These are phyloP conservation scores for Purpureocillium lavendulum DNA, from an alignment of 2,329 filamentous ascomycete species.

Conservation along the genomic window DNA sequence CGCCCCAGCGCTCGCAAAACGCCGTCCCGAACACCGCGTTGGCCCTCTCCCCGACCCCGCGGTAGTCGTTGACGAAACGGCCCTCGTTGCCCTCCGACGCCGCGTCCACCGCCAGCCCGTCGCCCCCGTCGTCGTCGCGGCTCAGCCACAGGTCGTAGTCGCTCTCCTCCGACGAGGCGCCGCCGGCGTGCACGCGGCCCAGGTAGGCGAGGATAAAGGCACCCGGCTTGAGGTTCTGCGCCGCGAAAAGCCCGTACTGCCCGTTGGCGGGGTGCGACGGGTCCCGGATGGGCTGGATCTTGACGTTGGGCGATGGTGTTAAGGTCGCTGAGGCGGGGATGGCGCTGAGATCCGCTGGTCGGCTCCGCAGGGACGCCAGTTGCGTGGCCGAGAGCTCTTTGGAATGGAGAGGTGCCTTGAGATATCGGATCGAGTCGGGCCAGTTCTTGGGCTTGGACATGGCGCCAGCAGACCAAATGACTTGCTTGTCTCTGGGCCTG, in stretches of 20 bases:
- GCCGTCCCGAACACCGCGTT: conserved; percentile 53
- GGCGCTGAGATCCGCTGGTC: conserved; percentile 11
- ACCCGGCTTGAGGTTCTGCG: conserved; percentile 42
- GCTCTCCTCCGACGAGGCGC: conserved; percentile 19
- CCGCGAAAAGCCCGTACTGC: conserved; percentile 53
- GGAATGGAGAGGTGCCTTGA: conserved; percentile 40
- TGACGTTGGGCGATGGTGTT: conserved; percentile 40
- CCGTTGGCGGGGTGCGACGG: conserved; percentile 47
- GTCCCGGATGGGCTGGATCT: conserved; percentile 43
- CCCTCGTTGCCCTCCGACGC: conserved; percentile 52
- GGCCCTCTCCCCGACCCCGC: conserved; percentile 43
- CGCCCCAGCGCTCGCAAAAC: conserved; percentile 43
- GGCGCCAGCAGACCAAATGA: too few species aligned
- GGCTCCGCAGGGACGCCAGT: conserved; percentile 25
- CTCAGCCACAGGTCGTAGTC: conserved; percentile 61
- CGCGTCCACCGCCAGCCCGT: conserved; percentile 49
- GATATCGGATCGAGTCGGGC: conserved; percentile 44
- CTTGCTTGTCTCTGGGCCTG: not conserved
- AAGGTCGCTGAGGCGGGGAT: conserved; percentile 21
- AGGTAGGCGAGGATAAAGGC: conserved; percentile 54
- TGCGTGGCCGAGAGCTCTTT: conserved; percentile 35
- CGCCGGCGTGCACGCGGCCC: conserved; percentile 42
- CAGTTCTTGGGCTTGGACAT: conserved; percentile 46
- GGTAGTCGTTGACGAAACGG: conserved; percentile 59
- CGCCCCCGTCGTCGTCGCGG: conserved; percentile 32